Evolutionary conservation across 306 rosid genomes (phyloP), one percentile per base, ranked within the genome.

Genomic region (Nissolia schottii): DNA sequence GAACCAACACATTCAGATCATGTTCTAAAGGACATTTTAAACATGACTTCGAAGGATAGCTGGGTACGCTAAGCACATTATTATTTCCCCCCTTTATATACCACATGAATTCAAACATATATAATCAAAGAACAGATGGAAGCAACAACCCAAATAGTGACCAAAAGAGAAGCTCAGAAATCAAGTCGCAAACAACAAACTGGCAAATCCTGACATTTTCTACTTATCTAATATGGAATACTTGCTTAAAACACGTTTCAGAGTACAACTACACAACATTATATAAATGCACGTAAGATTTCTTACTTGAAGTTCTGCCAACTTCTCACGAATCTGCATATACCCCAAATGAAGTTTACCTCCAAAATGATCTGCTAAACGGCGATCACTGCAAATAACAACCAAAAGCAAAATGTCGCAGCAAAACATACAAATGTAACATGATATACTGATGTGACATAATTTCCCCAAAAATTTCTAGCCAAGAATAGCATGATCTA

Each of bases 301-400:
- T 76, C 82, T 73, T 76, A 95, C 99, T 89, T 89, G 92, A 79
- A 95, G 97, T 78, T 95, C 99, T 7, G 81, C 89, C 74, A 95
- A 81, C 87, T 91, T 95, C 81, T 95, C 99, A 37, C 97, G 99
- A 73, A 95, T 91, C 83, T 89, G 99, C 96, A 95, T 89, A 82
- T 95, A 95, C 53, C 99, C 99, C 74, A 91, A 86, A 83, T 91
- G 99, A 87, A 95, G 97, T 82, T 95, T 95, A 79, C 99, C 99
- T 24, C 99, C 99, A 80, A 95, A 95, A 87, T 95, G 99, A 84
- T 95, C 97, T 73, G 99, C 97, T 85, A 95, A 83, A 63, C 99
- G 96, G 49, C 99, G 99, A 73, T 95, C 99, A 78, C 99, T 95
- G 95, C 77, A 80, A 85, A 85, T 65, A 74, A 64, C 64, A 70